Evolutionary conservation across 1,284 basidiomycete genomes (phyloP), one percentile per base, ranked within the genome.

Genomic region (Boletus coffeatus): DNA sequence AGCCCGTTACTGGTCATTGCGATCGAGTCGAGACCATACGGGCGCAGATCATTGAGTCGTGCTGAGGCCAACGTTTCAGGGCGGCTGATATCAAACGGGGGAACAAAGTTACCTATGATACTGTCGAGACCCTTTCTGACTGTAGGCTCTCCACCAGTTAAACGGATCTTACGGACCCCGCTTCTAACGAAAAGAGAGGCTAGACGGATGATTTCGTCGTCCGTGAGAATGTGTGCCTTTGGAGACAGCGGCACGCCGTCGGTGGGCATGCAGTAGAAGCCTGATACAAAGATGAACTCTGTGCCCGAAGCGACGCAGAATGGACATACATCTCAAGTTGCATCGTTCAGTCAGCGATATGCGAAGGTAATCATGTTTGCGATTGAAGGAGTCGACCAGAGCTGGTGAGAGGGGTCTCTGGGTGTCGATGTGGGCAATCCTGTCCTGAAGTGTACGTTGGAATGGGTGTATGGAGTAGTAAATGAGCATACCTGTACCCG

Each of bases 71-170:
- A 37, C 57, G 63, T 73, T 65, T 67, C 58, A 69, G 57, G 59
- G 61, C 29, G 62, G 56, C 41, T 37, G 4, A 48, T 60, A 57
- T 21, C 13, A 56, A 29, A 61, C 29, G 58, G 39, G 36, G 53
- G 53, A 62, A 25, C 6, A 29, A 39, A 34, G 39, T 68, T 68
- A 88, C 89, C 76, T 56, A 95, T 84, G 62, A 96, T 83, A 39
- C 88, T 85, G 3, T 82, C 76, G 39, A 96, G 80, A n/a, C 87
- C 90, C 71, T 87, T 91, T 56, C 93, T 82, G 41, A 96, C 81
- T 0, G 92, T 95, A 2, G 94, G 93, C 69, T 96, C 93, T 56
- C 93, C 93, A 2, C 94, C 93, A 0, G 93, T 96, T 52, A 96
- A 74, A 6, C 93, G 80, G 66, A 96, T 93, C 76, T 96, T 96